A percentile compares a stretch with the other conserved stretches of the same genome.
Evolutionary conservation across 257 asterid species (phyloP).

Genomic region (Misopates orontium): DNA sequence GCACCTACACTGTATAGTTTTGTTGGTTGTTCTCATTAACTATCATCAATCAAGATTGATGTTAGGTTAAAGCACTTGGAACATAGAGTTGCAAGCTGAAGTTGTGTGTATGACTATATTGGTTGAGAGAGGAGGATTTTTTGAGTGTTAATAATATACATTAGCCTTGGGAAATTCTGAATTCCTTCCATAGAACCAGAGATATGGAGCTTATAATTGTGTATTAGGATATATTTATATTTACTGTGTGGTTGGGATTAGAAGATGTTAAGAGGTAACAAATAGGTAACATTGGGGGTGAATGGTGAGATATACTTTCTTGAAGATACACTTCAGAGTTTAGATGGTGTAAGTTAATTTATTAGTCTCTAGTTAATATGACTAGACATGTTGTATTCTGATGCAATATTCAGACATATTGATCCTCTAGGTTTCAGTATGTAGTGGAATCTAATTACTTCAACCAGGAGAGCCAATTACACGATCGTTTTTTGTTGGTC

Average conservation of each 20-base stretch:
- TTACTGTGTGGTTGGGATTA: too few relatives aligned
- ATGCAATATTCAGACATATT: neutral
- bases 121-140: too few relatives aligned
- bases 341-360: neutral
- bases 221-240: too few relatives aligned
- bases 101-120: too few relatives aligned
- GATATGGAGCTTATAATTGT: too few relatives aligned
- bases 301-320: conserved; percentile 49
- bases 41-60: too few relatives aligned
- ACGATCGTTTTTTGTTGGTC: neutral
- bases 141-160: too few relatives aligned
- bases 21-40: neutral
- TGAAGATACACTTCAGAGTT: neutral
- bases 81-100: too few relatives aligned
- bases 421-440: neutral
- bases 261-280: too few relatives aligned
- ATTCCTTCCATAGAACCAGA: too few relatives aligned
- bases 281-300: conserved; percentile 84
- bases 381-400: neutral
- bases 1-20: neutral
- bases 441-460: neutral
- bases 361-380: neutral
- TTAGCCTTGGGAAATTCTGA: too few relatives aligned
- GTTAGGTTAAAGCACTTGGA: neutral
- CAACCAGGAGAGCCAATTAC: neutral